phyloP scores from a whole-genome alignment of 139 green algal species.

The Chlorella sp. region DNA sequence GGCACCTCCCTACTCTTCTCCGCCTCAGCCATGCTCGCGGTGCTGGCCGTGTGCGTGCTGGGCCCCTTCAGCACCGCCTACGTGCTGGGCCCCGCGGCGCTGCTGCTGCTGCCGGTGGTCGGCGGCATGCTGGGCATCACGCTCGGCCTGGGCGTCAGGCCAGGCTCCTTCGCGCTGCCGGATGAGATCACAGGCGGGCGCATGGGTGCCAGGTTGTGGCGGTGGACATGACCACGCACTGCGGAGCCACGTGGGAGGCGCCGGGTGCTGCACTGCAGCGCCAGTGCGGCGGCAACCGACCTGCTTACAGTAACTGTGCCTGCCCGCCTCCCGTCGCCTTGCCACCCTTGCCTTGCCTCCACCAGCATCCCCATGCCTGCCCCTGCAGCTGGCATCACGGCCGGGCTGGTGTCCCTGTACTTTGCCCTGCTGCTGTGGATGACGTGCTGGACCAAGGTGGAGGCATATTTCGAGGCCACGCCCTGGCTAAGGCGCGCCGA shows the following conservation, averaged over 20 bases:
- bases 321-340: not conserved
- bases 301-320: not conserved
- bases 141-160: not conserved
- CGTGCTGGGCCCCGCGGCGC: not conserved
- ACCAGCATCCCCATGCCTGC: not conserved
- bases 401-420: not conserved
- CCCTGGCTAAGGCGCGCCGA: constrained; percentile 32
- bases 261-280: not conserved
- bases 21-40: not conserved
- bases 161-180: not conserved
- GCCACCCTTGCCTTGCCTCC: too few relatives aligned
- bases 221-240: not conserved
- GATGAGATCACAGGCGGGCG: constrained; percentile 16
- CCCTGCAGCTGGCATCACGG: constrained; percentile 5
- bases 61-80: not conserved
- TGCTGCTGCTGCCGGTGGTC: not conserved
- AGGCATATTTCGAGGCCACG: constrained; percentile 33
- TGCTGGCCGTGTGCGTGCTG: not conserved
- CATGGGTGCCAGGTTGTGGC: not conserved
- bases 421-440: constrained; percentile 18
- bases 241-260: not conserved
- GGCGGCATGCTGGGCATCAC: constrained; percentile 14
- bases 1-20: too few relatives aligned
- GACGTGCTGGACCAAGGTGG: constrained; percentile 25
- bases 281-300: not conserved